Conservation (phyloP, 2,329 filamentous ascomycete genomes). For the Neurospora sp. region DNA sequence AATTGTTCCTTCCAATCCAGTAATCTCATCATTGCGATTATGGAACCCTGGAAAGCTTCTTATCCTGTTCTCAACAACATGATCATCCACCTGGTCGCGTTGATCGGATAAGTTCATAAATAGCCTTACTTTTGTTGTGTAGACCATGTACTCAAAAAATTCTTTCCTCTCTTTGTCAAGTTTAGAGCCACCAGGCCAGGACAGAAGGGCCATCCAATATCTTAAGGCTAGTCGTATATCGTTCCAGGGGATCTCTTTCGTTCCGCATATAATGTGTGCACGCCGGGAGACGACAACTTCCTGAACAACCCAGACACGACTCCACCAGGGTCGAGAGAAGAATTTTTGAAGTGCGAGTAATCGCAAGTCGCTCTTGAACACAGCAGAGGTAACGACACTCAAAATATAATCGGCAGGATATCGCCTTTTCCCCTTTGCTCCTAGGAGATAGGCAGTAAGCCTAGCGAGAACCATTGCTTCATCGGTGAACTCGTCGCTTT, state of each 20-base stretch:
- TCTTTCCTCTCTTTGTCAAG: too few species aligned
- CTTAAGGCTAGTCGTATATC: not conserved
- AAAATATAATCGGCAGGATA: not conserved
- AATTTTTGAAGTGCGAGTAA: not conserved
- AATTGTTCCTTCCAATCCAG: not conserved
- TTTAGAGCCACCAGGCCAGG: too few species aligned
- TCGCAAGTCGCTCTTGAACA: not conserved
- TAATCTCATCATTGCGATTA: not conserved
- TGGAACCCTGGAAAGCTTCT: not conserved
- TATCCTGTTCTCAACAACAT: not conserved
- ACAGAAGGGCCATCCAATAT: too few species aligned
- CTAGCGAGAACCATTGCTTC: not conserved
- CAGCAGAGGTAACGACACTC: not conserved
- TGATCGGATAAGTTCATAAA: not conserved
- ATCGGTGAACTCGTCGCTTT: not conserved
- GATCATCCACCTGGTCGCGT: not conserved
- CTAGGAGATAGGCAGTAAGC: not conserved
- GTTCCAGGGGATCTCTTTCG: not conserved
- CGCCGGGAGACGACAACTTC: not conserved
- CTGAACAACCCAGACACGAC: conserved; percentile 1
- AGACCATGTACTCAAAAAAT: not conserved
- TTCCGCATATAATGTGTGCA: not conserved
- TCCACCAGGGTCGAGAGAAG: conserved; percentile 1
- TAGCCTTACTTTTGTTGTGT: not conserved
- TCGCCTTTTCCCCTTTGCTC: not conserved